Evolutionary conservation across 192 early-diverging fungal genomes (phyloP), one percentile per base, ranked within the genome.

Genomic region (Coemansia sp.): DNA sequence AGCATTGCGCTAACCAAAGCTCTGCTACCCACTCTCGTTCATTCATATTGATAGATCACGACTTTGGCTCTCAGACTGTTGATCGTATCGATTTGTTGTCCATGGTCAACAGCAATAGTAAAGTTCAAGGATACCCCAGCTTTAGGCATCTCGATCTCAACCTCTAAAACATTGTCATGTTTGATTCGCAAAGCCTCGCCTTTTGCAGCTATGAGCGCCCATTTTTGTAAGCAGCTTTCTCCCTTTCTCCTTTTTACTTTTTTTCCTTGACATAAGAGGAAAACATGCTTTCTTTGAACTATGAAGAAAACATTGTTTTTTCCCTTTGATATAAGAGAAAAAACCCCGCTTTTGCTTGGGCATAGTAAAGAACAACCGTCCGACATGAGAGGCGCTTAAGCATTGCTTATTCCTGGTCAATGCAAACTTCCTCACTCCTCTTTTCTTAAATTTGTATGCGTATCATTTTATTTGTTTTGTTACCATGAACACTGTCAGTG

Each of bases 21-120:
- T 49, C 14, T 27, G n/a, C n/a, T n/a, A n/a, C n/a, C n/a, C n/a
- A n/a, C 27, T 15, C 22, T 9, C 22, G 19, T 4, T 45, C 17
- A 8, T 45, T 19, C 6, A 19, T 45, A 45, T 45, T 6, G 9
- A 8, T 49, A 54, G 27, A 54, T 11, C 51, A 54, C 29, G 51
- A 54, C 7, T 32, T 54, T 54, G 51, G 51, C 14, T 54, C 51
- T 17, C 51, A 54, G 27, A 31, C 51, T 25, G 27, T 54, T 17
- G 51, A 54, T 17, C 51, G 51, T 6, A 25, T 54, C 51, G 51
- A 54, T 17, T 54, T 54, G 51, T 17, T 54, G 51, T 54, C 51
- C 17, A 17, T 54, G 51, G 51, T 54, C 27, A 54, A 54, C 51
- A 54, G 29, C 15, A 31, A 31, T 7, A 17, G 27, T 14, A 24